Evolutionary conservation across 768 basidiomycete species (phyloP).

Genomic region (Cantharellus anzutake): DNA sequence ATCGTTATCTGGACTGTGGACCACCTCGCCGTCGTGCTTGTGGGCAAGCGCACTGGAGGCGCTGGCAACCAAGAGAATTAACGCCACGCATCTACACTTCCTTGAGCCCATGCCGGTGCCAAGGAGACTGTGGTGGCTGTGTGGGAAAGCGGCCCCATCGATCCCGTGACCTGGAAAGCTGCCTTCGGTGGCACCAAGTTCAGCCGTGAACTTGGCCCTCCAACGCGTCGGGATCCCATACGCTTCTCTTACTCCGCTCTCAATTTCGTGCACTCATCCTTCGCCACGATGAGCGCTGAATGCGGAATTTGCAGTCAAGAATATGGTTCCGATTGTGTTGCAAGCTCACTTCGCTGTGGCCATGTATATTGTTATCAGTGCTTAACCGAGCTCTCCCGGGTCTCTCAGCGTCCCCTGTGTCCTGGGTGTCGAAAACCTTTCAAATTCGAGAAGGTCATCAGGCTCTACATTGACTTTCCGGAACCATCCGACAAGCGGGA

Average conservation of each 20-base stretch:
- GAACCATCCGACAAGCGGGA: background rate
- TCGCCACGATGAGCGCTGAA: background rate
- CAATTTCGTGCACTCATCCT: too few species aligned
- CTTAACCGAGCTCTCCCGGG: background rate
- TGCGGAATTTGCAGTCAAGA: background rate
- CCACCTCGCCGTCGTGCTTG: background rate
- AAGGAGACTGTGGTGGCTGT: too few species aligned
- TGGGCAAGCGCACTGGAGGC: background rate
- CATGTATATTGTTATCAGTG: background rate
- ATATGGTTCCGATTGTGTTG: background rate
- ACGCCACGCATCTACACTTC: too few species aligned
- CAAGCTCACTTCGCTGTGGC: background rate
- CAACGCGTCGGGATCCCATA: too few species aligned
- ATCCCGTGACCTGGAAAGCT: too few species aligned
- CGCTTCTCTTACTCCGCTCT: too few species aligned
- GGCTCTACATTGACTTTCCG: slow-evolving; percentile 1
- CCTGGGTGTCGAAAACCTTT: background rate
- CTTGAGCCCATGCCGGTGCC: too few species aligned
- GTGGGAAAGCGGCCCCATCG: too few species aligned
- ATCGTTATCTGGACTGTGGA: background rate
- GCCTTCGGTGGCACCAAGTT: too few species aligned
- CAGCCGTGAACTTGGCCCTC: too few species aligned
- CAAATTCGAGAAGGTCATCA: background rate
- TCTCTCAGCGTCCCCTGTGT: background rate
- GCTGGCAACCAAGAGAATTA: too few species aligned